Base-by-base conservation (phyloP, 371 early-diverging fungal genomes). In the Saksenaea vasiformis region DNA sequence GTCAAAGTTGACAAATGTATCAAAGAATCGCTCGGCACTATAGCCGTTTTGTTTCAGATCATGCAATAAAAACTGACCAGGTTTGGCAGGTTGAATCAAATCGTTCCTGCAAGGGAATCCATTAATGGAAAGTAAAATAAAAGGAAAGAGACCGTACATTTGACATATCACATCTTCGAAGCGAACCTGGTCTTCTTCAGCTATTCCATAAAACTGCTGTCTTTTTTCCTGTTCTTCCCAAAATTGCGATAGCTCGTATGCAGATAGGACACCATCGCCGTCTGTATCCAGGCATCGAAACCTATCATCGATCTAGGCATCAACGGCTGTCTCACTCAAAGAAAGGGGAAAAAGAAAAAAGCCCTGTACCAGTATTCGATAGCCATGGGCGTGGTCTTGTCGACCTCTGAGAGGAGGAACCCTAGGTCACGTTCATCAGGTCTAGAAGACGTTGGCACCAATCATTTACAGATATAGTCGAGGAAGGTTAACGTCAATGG, bases 231-330 rank as follows among this genome's bases (percentile, higher is more conserved):
- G 95, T 64, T 96, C 95, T 38, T 89, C 85, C 79, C 87, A 96
- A 69, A 96, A 90, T 54, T 89, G 84, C 37, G 87, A 80, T 11
- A 97, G 71, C 74, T 97, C 98, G 75, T 90, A 91, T n/a, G 91
- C 78, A 10, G 90, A 85, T 14, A 97, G 74, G 3, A 90, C 61
- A 5, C 96, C 97, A 75, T 97, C 97, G 8, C 91, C 91, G 71
- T 97, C 97, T 9, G 90, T 70, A 70, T 97, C 98, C 76, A 97
- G 73, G 58, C 91, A 91, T 56, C 94, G 86, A 80, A 96, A 97
- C 82, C 81, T 80, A 37, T 26, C 1, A 22, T n/a, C 56, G 37
- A 10, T 51, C 26, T 35, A n/a, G 24, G n/a, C n/a, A n/a, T n/a
- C n/a, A n/a, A n/a, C n/a, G n/a, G n/a, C n/a, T n/a, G n/a, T n/a